phyloP scores from a whole-genome alignment of 2,329 filamentous ascomycete species.

The Zelopaecilomyces penicillatus region DNA sequence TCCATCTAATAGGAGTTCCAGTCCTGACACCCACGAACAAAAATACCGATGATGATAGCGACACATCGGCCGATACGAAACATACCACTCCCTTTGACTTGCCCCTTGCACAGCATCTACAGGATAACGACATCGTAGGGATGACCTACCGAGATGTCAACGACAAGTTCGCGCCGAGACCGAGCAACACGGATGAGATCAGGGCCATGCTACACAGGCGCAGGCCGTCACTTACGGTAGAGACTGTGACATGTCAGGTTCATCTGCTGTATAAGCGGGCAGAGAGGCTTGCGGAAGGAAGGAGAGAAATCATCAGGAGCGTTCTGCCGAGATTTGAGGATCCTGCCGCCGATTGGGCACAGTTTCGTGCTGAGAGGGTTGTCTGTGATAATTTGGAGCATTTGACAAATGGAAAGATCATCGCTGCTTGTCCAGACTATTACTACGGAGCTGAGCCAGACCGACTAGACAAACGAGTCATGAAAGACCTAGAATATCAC shows the following conservation, averaged over 20 bases:
- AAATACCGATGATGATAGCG: no score
- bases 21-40: no score
- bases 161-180: conserved; percentile 7
- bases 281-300: neutral
- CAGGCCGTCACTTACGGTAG: conserved; percentile 25
- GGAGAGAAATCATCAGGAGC: neutral
- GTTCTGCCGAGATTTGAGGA: no score
- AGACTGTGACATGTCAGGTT: neutral
- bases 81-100: conserved; percentile 13
- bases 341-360: no score
- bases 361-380: neutral
- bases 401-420: neutral
- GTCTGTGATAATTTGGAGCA: neutral
- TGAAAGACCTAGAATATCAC: neutral
- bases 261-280: no score
- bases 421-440: neutral
- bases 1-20: no score
- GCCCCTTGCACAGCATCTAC: conserved; percentile 12
- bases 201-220: conserved; percentile 4
- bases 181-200: conserved; percentile 14
- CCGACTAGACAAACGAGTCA: neutral
- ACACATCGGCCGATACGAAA: conserved; percentile 6
- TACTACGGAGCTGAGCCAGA: neutral
- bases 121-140: conserved; percentile 4
- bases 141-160: no score